Evolutionary conservation across 805 yeast genomes (phyloP).

Genomic region (Metschnikowia drakensbergensis): DNA sequence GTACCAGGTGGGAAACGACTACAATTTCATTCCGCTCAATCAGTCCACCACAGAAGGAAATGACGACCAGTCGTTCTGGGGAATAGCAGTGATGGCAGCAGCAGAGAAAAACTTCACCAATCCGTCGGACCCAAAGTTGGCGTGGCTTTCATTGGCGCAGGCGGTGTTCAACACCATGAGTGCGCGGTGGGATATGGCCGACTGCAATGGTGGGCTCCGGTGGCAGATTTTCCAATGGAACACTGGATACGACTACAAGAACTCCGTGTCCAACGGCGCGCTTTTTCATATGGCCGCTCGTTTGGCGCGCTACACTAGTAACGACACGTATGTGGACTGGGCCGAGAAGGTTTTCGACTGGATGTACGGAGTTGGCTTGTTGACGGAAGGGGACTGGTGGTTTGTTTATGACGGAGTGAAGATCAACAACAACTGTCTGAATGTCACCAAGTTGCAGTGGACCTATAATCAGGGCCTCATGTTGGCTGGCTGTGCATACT

Average conservation of each 20-base stretch:
- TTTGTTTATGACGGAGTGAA: slow-evolving; percentile 75
- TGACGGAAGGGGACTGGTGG: slow-evolving; percentile 45
- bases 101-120: slow-evolving; percentile 83
- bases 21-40: slow-evolving; percentile 81
- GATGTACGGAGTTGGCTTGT: slow-evolving; percentile 50
- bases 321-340: slow-evolving; percentile 69
- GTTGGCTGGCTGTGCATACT: slow-evolving; percentile 74
- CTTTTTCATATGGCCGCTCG: slow-evolving; percentile 85
- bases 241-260: slow-evolving; percentile 89
- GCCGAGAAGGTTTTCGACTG: slow-evolving; percentile 77
- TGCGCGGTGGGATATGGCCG: slow-evolving; percentile 70
- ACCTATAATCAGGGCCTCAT: slow-evolving; percentile 81
- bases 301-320: slow-evolving; percentile 76
- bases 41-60: slow-evolving; percentile 94
- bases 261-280: slow-evolving; percentile 87
- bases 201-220: slow-evolving; percentile 86
- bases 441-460: slow-evolving; percentile 65
- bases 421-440: slow-evolving; percentile 56
- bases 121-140: slow-evolving; percentile 52
- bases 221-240: slow-evolving; percentile 98
- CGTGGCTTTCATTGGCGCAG: slow-evolving; percentile 82
- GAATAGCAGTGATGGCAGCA: slow-evolving; percentile 85
- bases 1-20: slow-evolving; percentile 61
- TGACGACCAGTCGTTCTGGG: slow-evolving; percentile 98
- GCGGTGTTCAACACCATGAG: slow-evolving; percentile 92